phyloP scores from a whole-genome alignment of 1,139 yeast genomes.

The Suhomyces bribrorum region DNA sequence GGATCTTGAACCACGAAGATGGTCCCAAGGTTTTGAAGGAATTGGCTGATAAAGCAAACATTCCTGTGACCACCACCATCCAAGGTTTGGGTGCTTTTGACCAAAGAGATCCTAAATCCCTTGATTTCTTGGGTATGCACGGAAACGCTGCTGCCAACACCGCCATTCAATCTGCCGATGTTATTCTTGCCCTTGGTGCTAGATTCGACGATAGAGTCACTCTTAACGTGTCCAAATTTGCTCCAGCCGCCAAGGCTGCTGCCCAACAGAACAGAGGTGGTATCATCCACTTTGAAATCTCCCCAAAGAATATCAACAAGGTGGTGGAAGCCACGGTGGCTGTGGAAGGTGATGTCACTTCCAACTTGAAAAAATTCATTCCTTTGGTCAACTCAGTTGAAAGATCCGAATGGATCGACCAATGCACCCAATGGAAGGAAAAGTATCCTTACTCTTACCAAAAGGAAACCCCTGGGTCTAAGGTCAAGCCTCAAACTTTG shows the following conservation, averaged over 20 bases:
- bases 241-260: constrained; percentile 90
- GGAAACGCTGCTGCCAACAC: constrained; percentile 94
- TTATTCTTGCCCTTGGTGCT: constrained; percentile 93
- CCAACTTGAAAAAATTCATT: constrained; percentile 68
- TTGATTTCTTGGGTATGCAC: constrained; percentile 98
- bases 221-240: constrained; percentile 79
- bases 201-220: constrained; percentile 99
- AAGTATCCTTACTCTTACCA: constrained; percentile 84
- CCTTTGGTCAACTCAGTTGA: constrained; percentile 66
- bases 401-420: constrained; percentile 79
- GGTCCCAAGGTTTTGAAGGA: constrained; percentile 82
- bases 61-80: constrained; percentile 93
- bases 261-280: constrained; percentile 92
- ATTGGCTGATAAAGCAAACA: constrained; percentile 84
- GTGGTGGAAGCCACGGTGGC: constrained; percentile 98
- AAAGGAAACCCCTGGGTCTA: constrained; percentile 73
- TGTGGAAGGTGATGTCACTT: constrained; percentile 91
- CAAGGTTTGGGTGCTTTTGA: constrained; percentile 95
- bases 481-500: constrained; percentile 91
- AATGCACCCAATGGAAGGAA: constrained; percentile 78
- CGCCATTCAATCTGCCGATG: constrained; percentile 91
- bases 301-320: constrained; percentile 95
- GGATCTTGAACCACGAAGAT: constrained; percentile 75
- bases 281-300: constrained; percentile 91
- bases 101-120: constrained; percentile 84